Evolutionary conservation across 2,329 filamentous ascomycete genomes (phyloP).

Genomic region (Parastagonospora nodorum): DNA sequence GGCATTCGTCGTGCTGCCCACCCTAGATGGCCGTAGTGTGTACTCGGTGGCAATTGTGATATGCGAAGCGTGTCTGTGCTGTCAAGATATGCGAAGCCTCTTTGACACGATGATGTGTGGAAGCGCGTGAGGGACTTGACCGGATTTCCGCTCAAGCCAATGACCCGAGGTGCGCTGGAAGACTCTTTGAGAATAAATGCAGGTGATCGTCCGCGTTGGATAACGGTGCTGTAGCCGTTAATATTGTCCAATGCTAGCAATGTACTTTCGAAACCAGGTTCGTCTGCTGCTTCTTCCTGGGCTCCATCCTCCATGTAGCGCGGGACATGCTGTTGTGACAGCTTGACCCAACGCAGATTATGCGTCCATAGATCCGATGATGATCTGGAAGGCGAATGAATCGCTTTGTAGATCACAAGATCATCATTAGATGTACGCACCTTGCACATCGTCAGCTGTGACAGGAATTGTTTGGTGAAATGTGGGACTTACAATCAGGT

Average conservation of each 20-base stretch:
- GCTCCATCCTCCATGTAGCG: conserved; percentile 58
- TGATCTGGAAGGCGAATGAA: conserved; percentile 55
- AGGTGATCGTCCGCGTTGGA: conserved; percentile 79
- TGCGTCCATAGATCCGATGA: conserved; percentile 55
- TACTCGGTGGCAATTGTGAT: conserved; percentile 70
- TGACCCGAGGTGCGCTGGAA: conserved; percentile 74
- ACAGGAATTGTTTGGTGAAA: neutral
- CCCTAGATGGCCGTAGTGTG: conserved; percentile 74
- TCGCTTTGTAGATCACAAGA: conserved; percentile 84
- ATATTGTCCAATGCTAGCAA: conserved; percentile 67
- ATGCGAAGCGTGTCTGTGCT: conserved; percentile 71
- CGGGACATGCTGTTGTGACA: conserved; percentile 70
- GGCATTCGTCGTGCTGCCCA: conserved; percentile 75
- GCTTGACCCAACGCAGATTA: conserved; percentile 76
- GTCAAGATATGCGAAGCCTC: conserved; percentile 77
- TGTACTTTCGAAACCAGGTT: conserved; percentile 52
- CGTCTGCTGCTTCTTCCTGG: conserved; percentile 54
- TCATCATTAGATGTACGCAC: conserved; percentile 81
- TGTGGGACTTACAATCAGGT: conserved; percentile 71
- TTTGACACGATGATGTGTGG: conserved; percentile 75
- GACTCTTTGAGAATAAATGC: conserved; percentile 83
- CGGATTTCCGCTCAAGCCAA: conserved; percentile 71
- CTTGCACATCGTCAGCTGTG: conserved; percentile 48
- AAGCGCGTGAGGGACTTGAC: conserved; percentile 76
- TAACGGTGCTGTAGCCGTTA: conserved; percentile 80